Evolutionary conservation across 2,329 filamentous ascomycete genomes (phyloP), one percentile per base, ranked within the genome.

Genomic region (Phyllosticta citrichinensis): DNA sequence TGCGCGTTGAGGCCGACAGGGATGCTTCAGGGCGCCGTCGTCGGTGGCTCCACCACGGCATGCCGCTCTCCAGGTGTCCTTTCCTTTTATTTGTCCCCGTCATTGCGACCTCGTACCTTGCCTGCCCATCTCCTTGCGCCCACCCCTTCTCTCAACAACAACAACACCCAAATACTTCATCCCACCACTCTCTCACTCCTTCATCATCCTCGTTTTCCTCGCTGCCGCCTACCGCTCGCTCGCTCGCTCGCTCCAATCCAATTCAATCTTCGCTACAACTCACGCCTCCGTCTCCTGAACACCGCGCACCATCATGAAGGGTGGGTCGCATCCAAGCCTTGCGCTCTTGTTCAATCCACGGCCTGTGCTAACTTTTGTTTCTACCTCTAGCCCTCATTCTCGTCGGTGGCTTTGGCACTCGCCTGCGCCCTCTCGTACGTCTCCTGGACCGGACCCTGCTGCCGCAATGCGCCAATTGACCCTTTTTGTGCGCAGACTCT

Each of bases 341-440:
- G 30, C 52, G 19, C 30, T 22, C 33, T n/a, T 35, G 33, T 27
- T 55, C 57, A 52, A 57, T 55, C 54, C 50, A 50, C 57, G 57
- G 19, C 33, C 53, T 55, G 51, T 60, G 57, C 57, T 62, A 25
- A 54, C 50, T 52, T 53, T 56, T 17, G 70, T 65, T 60, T 17
- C 27, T 24, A 14, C 17, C 17, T 62, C 25, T 62, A 97, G 91
- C 92, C 80, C 88, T 97, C 75, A 97, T 96, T 87, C 92, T 97
- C 75, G 94, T 97, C 78, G 94, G 94, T 80, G 94, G 93, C 77
- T 99, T 97, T 78, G 93, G 93, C 80, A 99, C 93, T 77, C 92
- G 93, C 79, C 88, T 99, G 72, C 89, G 93, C 75, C 93, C 93
- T 81, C 85, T 97, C 74, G 91, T 96, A 87, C 74, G 70, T 65